Percentiles rank a stretch among this genome's conserved stretches.
phyloP scores from a whole-genome alignment of 2,329 filamentous ascomycete species.

The Diaporthe vexans region DNA sequence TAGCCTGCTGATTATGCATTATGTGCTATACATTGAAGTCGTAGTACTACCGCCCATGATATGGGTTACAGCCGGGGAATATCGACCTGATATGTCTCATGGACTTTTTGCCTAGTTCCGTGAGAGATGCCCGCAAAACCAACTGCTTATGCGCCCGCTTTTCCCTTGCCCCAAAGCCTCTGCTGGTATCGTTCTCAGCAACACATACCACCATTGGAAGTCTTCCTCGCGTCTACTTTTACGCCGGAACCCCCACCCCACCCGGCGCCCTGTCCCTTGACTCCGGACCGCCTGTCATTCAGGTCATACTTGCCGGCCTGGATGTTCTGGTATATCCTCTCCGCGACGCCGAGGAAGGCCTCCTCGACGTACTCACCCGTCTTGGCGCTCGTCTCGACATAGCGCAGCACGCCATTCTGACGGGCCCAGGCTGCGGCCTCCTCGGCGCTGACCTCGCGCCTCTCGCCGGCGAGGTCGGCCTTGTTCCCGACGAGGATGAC shows the following conservation, averaged over 20 bases:
- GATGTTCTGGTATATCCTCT: slow-evolving; percentile 97
- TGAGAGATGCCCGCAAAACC: not conserved
- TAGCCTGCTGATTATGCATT: slow-evolving; percentile 40
- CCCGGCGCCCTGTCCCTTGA: slow-evolving; percentile 78
- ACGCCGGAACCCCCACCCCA: slow-evolving; percentile 58
- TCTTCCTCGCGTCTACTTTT: slow-evolving; percentile 60
- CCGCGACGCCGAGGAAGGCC: slow-evolving; percentile 93
- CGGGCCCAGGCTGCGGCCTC: slow-evolving; percentile 94
- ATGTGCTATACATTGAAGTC: slow-evolving; percentile 34
- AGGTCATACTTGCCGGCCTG: slow-evolving; percentile 95
- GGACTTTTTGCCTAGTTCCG: not conserved
- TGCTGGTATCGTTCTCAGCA: slow-evolving; percentile 56
- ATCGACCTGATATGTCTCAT: slow-evolving; percentile 33
- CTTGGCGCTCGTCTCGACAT: slow-evolving; percentile 97
- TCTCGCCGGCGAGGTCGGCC: slow-evolving; percentile 81
- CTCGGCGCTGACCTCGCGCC: slow-evolving; percentile 82
- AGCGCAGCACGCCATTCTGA: slow-evolving; percentile 87
- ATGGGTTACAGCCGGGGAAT: slow-evolving; percentile 21
- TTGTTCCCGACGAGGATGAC: slow-evolving; percentile 98
- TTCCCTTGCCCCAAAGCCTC: not conserved
- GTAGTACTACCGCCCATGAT: slow-evolving; percentile 24
- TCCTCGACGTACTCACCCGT: slow-evolving; percentile 93
- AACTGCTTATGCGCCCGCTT: slow-evolving; percentile 19
- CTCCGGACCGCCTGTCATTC: slow-evolving; percentile 91
- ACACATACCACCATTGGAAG: slow-evolving; percentile 58